Evolutionary conservation across 2,329 filamentous ascomycete genomes (phyloP), one percentile per base, ranked within the genome.

Genomic region (Arthrobotrys iridis): DNA sequence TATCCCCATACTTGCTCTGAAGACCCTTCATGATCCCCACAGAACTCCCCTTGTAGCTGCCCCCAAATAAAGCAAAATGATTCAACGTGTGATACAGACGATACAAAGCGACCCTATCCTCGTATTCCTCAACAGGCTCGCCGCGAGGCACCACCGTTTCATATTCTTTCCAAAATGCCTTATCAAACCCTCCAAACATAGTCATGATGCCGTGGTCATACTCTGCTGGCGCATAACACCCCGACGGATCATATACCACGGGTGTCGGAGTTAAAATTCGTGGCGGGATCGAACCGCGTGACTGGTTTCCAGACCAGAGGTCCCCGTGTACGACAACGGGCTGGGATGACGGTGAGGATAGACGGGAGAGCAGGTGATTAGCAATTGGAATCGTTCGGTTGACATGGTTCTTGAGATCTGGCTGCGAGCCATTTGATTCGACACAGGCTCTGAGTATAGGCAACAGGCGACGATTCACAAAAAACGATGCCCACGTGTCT

Each of bases 201-300:
- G 87, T 88, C 93, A 97, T 97, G 78, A 96, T 97, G 0, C 94
- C 94, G 60, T 96, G 84, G 78, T 97, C 94, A 82, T 90, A 97
- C 84, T 98, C 94, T 1, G 87, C 90, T 81, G 97, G 93, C 0
- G 90, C 92, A 80, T 96, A 97, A 77, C 91, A 91, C 43, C 88
- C 87, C 1, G 90, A 90, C 0, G 93, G 89, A 80, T 97, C 94
- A 80, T 89, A 97, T 0, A 96, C 88, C 20, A 76, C 59, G 0
- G 72, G 58, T n/a, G 59, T 66, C n/a, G 65, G 18, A 28, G 5
- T 26, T 2, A 35, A 7, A n/a, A 71, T 60, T 4, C 65, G 65
- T 4, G 65, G 65, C 11, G 64, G 72, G 10, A 76, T 76, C 4
- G 72, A 71, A 5, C 72, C 72, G 13, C 33, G n/a, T 0, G 65